Evolutionary conservation across 192 early-diverging fungal species (phyloP), one percentile per base, ranked within the genome.

Genomic region (Dissophora ornata): DNA sequence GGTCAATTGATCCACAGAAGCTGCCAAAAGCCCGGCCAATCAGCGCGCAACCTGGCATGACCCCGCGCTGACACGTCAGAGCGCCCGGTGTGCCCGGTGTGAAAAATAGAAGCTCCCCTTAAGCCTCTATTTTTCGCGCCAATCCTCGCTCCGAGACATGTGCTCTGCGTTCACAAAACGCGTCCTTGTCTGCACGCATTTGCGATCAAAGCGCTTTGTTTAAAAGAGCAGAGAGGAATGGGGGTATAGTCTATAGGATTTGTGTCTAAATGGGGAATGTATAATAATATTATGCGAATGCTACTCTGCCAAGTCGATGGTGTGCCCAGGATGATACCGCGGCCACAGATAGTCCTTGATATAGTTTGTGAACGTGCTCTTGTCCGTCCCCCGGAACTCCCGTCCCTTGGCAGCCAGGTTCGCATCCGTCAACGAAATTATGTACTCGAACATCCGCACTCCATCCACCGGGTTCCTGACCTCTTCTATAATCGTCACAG

Each of bases 351-450:
- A 56, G 34, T 77, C 53, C 30, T 40, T 28, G 45, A 77, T 77
- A 40, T 77, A 77, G 5, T 51, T 55, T n/a, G 58, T 77, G 29
- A 77, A 77, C 19, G 73, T 77, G 32, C 73, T 77, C 52, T 50
- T 49, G n/a, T 62, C 64, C 41, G 73, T 77, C 1, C 73, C 73
- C 38, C 50, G 56, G 40, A 77, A 77, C 7, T 44, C 33, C 13
- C 73, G 40, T 7, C 73, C 73, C 42, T 62, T 67, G 3, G 73
- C 64, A 0, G 73, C 73, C 26, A 77, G 38, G 25, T 62, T 77
- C 6, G 73, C 73, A 34, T 77, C 73, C 64, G 67, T 77, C 16
- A 77, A 26, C 44, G 73, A 57, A 36, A 77, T 45, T 57, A 77
- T 67, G 22, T 77, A 67, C 12, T 57, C 62, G 11, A 48, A 32